phyloP scores from a whole-genome alignment of 345 rosid genomes.

The Brassica rapa region DNA sequence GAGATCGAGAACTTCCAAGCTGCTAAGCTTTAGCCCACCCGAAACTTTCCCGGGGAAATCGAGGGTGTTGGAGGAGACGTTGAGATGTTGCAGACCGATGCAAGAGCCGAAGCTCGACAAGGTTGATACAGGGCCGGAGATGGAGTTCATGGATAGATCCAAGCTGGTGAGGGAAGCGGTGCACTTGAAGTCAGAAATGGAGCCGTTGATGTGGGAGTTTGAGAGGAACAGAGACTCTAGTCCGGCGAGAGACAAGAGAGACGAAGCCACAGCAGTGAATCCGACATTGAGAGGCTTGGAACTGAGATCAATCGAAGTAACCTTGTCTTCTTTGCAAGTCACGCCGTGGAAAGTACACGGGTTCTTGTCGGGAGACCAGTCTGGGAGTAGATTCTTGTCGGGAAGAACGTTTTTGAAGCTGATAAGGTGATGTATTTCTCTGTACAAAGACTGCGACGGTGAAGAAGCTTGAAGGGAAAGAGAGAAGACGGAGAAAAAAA shows the following conservation, averaged over 20 bases:
- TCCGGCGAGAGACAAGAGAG: conserved; percentile 53
- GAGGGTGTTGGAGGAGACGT: conserved; percentile 61
- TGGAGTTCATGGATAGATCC: conserved; percentile 71
- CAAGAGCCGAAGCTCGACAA: conserved; percentile 59
- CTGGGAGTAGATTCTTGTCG: conserved; percentile 50
- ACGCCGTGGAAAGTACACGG: conserved; percentile 76
- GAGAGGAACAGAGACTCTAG: conserved; percentile 60
- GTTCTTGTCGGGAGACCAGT: conserved; percentile 61
- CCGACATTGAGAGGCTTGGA: conserved; percentile 49
- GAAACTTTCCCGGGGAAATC: conserved; percentile 47
- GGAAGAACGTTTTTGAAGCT: conserved; percentile 58
- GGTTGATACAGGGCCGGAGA: conserved; percentile 62
- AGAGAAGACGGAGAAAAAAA: conserved; percentile 25
- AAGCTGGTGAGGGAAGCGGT: conserved; percentile 52
- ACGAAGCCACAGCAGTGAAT: conserved; percentile 57
- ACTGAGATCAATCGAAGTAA: conserved; percentile 62
- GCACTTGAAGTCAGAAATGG: conserved; percentile 67
- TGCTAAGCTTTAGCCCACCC: conserved; percentile 50
- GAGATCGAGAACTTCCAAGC: conserved; percentile 70
- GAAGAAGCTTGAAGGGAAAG: conserved; percentile 20
- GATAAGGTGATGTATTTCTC: conserved; percentile 53
- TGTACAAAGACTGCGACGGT: conserved; percentile 34
- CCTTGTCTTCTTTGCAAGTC: conserved; percentile 55
- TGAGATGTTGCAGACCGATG: conserved; percentile 52
- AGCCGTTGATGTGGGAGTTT: conserved; percentile 58